Base-by-base conservation (phyloP, 2,329 filamentous ascomycete species). In the Ceratocystis smalleyi region DNA sequence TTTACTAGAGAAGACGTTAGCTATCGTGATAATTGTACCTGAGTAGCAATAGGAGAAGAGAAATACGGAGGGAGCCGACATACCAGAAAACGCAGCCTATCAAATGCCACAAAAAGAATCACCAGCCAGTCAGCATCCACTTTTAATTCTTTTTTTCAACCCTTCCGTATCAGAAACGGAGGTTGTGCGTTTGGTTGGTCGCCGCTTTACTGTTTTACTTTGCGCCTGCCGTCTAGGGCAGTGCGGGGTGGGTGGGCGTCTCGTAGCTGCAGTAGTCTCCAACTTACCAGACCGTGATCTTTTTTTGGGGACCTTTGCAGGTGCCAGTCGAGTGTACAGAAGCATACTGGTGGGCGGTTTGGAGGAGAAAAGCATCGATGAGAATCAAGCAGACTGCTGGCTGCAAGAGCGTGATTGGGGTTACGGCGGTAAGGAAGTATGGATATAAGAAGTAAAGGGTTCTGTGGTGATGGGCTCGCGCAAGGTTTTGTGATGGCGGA, bases 271-370 rank as follows among this genome's bases (percentile, higher is more conserved):
- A 54, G 49, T 15, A 27, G 30, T 27, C 51, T 32, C 27, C 22
- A 32, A 77, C 78, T 74, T 73, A 83, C 81, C 81, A 71, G 79
- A 78, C 74, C 81, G 76, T n/a, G 82, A 84, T 64, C 82, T 77
- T 70, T 75, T 78, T 73, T 83, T 84, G 40, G 81, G 81, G 55
- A 77, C 74, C 72, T 83, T 84, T n/a, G 81, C 79, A 59, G 77
- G 72, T 65, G 81, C 81, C 61, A 79, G 72, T 71, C 76, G 78
- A n/a, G 81, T 82, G 70, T 83, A 84, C 55, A 84, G 72, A 69
- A 84, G 73, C 82, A 84, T 83, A 55, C 62, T 70, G 30, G 54
- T 35, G 24, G 22, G 51, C 22, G 35, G n/a, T n/a, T 47, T 27
- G 27, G 24, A 19, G 32, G 57, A 47, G 43, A 62, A 32, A 43